Evolutionary conservation across 2,329 filamentous ascomycete genomes (phyloP).

Genomic region (Aspergillus thermomutatus): DNA sequence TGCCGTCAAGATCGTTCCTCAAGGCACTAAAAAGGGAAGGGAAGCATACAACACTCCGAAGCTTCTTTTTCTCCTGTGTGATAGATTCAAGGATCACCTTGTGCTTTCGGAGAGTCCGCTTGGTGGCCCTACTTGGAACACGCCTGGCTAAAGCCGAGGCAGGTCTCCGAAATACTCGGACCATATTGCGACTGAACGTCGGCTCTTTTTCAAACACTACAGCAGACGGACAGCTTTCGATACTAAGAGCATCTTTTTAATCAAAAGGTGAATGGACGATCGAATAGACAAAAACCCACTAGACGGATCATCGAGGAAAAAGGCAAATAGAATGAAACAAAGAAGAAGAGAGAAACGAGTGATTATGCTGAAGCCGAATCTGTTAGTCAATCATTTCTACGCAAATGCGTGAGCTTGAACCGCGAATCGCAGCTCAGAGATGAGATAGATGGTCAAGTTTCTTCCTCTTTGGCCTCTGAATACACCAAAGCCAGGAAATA

Average conservation of each 20-base stretch:
- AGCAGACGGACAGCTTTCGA: conserved; percentile 13
- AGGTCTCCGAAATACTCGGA: conserved; percentile 33
- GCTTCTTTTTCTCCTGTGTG: conserved; percentile 59
- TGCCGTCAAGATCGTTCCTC: conserved; percentile 30
- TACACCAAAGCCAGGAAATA: background rate
- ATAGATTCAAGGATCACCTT: conserved; percentile 59
- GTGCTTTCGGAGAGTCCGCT: conserved; percentile 43
- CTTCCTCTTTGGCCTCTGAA: background rate
- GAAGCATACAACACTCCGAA: conserved; percentile 50
- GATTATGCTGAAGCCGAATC: conserved; percentile 1
- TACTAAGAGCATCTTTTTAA: conserved; percentile 17
- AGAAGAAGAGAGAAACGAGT: conserved; percentile 1
- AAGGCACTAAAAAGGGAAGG: conserved; percentile 3
- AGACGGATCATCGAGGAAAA: conserved; percentile 2
- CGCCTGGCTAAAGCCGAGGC: conserved; percentile 33
- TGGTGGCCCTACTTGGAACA: conserved; percentile 30
- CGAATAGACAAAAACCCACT: background rate
- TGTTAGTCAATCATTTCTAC: conserved; percentile 20
- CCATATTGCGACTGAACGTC: conserved; percentile 28
- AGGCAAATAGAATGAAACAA: background rate
- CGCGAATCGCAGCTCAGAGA: background rate
- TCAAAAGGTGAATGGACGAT: conserved; percentile 3
- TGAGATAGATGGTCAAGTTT: background rate
- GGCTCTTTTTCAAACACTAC: conserved; percentile 18
- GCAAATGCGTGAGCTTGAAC: conserved; percentile 7